These are phyloP conservation scores for Coniferiporia sulphurascens DNA, from an alignment of 1,284 basidiomycete genomes.

Conservation along the genomic window DNA sequence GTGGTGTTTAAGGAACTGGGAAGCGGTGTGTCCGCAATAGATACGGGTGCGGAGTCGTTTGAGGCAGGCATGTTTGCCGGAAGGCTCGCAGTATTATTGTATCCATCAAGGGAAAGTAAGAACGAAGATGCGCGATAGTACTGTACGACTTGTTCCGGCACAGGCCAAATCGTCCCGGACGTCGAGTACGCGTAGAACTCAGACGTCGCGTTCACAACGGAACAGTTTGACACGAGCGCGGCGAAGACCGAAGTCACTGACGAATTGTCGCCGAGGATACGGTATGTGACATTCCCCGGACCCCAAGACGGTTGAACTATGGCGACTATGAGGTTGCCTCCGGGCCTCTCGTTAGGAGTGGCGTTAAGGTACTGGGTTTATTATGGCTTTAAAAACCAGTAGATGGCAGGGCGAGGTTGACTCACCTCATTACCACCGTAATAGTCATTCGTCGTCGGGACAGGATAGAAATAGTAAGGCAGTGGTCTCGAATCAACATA, in stretches of 20 bases:
- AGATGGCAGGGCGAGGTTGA: neutral
- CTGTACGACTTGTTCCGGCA: constrained; percentile 26
- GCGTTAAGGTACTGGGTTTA: constrained; percentile 19
- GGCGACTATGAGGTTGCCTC: constrained; percentile 19
- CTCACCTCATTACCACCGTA: constrained; percentile 24
- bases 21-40: constrained; percentile 19
- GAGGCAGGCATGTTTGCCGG: constrained; percentile 16
- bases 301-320: constrained; percentile 15
- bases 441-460: constrained; percentile 20
- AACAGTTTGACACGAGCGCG: constrained; percentile 23
- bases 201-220: constrained; percentile 19
- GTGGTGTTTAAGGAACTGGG: constrained; percentile 18
- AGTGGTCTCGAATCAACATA: constrained; percentile 12
- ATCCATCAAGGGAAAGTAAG: constrained; percentile 23
- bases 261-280: constrained; percentile 23
- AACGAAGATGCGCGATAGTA: constrained; percentile 28
- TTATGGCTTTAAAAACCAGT: neutral
- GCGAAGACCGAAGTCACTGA: constrained; percentile 23
- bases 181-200: constrained; percentile 10
- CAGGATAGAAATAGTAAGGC: constrained; percentile 24
- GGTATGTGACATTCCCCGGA: constrained; percentile 21
- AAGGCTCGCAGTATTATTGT: constrained; percentile 25
- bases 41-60: constrained; percentile 12
- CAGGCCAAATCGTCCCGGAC: constrained; percentile 10
- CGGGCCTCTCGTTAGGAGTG: constrained; percentile 20